These are phyloP conservation scores for Closterium sp. DNA, from an alignment of 139 green algal genomes.

Conservation along the genomic window DNA sequence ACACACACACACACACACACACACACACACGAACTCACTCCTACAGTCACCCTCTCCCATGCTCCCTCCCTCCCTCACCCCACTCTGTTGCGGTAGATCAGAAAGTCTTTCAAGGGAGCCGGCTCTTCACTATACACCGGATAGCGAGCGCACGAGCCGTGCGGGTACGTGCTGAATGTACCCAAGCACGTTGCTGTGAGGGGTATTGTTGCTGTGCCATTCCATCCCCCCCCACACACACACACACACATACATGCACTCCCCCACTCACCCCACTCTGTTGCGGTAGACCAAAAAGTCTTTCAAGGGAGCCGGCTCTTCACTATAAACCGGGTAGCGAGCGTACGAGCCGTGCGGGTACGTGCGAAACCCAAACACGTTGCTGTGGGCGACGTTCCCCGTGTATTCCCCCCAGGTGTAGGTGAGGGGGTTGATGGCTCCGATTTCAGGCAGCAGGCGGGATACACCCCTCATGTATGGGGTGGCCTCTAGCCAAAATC, in stretches of 20 bases:
- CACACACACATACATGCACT: too few species aligned
- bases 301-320: too few species aligned
- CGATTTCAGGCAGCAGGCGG: not conserved
- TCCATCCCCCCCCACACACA: too few species aligned
- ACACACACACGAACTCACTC: too few species aligned
- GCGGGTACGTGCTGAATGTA: not conserved
- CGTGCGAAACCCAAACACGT: not conserved
- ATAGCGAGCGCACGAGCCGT: not conserved
- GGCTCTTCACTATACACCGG: not conserved
- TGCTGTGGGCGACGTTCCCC: not conserved
- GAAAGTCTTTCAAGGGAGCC: not conserved
- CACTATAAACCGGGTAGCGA: too few species aligned
- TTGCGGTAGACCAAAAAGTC: too few species aligned
- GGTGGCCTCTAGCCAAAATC: conserved; percentile 42
- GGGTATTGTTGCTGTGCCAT: too few species aligned
- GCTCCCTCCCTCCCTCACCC: not conserved
- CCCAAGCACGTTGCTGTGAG: too few species aligned
- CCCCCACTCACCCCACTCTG: too few species aligned
- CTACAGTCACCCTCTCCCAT: too few species aligned
- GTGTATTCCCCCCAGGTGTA: not conserved
- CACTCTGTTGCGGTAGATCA: not conserved
- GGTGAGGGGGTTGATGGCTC: not conserved
- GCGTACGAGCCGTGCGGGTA: too few species aligned
- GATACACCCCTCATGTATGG: not conserved
- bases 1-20: too few species aligned